These are phyloP conservation scores for Colletotrichum theobromicola DNA, from an alignment of 2,329 filamentous ascomycete genomes.

Conservation along the genomic window DNA sequence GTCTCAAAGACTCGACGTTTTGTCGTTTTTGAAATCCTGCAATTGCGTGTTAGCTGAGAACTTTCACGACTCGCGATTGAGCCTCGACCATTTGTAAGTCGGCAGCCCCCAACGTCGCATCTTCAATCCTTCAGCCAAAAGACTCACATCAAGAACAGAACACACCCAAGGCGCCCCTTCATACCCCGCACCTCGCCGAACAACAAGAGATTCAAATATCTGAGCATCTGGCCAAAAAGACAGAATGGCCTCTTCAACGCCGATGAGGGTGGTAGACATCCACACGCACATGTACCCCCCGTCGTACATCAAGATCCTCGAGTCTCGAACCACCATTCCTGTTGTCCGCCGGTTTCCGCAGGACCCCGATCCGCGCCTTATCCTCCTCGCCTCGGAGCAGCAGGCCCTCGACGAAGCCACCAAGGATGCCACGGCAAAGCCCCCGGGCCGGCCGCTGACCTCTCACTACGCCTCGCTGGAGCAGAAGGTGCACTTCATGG, in stretches of 20 bases:
- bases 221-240: background rate
- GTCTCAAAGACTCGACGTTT: background rate
- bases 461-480: slow-evolving; percentile 81
- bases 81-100: background rate
- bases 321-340: slow-evolving; percentile 67
- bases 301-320: slow-evolving; percentile 65
- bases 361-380: slow-evolving; percentile 63
- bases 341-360: slow-evolving; percentile 72
- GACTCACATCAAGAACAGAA: background rate
- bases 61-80: background rate
- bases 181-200: background rate
- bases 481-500: slow-evolving; percentile 88
- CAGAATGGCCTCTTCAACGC: slow-evolving; percentile 38
- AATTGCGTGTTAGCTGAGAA: background rate
- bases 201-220: background rate
- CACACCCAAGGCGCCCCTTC: background rate
- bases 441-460: slow-evolving; percentile 82
- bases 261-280: slow-evolving; percentile 62
- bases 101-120: background rate
- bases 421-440: slow-evolving; percentile 58
- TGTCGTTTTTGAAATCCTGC: background rate
- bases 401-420: slow-evolving; percentile 53
- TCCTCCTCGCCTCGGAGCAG: slow-evolving; percentile 63
- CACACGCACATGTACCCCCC: slow-evolving; percentile 76
- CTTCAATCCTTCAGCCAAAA: background rate